Conservation (phyloP, 371 early-diverging fungal genomes). For the Mucor mucedo region DNA sequence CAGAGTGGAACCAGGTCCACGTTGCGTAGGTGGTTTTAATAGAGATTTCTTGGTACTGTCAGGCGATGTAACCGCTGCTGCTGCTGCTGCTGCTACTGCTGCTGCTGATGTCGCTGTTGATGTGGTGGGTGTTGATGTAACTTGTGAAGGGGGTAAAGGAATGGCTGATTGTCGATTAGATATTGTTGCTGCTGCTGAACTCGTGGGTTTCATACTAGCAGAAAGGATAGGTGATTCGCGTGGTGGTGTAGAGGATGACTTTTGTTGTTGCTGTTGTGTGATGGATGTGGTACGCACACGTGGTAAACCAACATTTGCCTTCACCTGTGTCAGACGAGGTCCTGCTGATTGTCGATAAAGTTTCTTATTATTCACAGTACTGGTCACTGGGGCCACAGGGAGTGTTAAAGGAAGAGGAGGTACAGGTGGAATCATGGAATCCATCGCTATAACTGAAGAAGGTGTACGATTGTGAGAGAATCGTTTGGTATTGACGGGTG, state of each 20-base stretch:
- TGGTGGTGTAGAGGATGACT: constrained; percentile 1
- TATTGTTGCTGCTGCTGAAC: constrained; percentile 1
- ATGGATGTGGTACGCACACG: constrained; percentile 38
- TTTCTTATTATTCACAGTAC: constrained; percentile 10
- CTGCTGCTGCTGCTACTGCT: constrained; percentile 5
- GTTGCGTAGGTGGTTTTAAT: constrained; percentile 33
- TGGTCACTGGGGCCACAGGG: background rate
- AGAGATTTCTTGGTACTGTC: constrained; percentile 25
- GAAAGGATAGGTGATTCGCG: background rate
- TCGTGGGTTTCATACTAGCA: background rate
- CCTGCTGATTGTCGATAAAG: constrained; percentile 30
- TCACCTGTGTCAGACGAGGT: constrained; percentile 31
- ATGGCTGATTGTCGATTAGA: constrained; percentile 5
- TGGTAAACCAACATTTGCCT: constrained; percentile 31
- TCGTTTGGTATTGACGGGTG: background rate
- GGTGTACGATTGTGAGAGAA: constrained; percentile 6
- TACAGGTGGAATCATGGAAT: constrained; percentile 4
- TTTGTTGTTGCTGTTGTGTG: constrained; percentile 26
- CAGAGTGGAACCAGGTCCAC: constrained; percentile 45
- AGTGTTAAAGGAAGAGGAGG: constrained; percentile 14
- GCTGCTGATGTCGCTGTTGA: constrained; percentile 1
- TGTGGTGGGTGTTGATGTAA: background rate
- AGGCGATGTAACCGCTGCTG: constrained; percentile 6
- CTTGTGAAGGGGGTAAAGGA: constrained; percentile 15
- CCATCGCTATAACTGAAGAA: background rate